Conservation (phyloP, 2,329 filamentous ascomycete species). For the Paraconiothyrium sp. region DNA sequence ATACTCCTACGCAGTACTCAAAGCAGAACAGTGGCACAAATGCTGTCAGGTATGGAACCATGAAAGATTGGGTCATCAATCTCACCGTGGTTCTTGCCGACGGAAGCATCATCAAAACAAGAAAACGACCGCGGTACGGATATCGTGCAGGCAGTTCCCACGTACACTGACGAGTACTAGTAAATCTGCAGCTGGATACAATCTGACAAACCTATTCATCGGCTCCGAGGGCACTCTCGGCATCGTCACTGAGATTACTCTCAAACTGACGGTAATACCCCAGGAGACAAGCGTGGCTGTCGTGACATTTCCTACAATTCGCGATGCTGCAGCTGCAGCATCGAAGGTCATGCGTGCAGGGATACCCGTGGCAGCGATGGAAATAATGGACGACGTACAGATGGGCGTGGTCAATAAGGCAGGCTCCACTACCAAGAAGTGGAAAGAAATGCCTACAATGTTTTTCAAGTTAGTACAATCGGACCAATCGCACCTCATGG, state of each 20-base stretch:
- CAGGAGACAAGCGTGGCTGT: conserved; percentile 81
- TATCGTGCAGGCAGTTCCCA: background rate
- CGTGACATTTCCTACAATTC: conserved; percentile 79
- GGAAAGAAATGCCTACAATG: conserved; percentile 79
- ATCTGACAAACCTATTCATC: conserved; percentile 81
- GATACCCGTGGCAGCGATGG: conserved; percentile 78
- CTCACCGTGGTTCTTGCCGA: conserved; percentile 83
- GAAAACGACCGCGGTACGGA: conserved; percentile 70
- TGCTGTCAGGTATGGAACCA: conserved; percentile 82
- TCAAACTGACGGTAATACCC: conserved; percentile 81
- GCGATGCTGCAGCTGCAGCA: conserved; percentile 77
- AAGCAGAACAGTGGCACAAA: conserved; percentile 72
- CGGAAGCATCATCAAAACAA: conserved; percentile 80
- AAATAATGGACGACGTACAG: conserved; percentile 89
- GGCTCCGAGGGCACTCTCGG: conserved; percentile 85
- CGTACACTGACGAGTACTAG: conserved; percentile 34
- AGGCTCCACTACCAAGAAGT: conserved; percentile 74
- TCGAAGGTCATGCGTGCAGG: conserved; percentile 79
- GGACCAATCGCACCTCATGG: conserved; percentile 10
- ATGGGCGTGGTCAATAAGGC: conserved; percentile 84
- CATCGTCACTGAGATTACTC: conserved; percentile 81
- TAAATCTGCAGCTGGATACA: conserved; percentile 85
- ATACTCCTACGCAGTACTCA: conserved; percentile 42
- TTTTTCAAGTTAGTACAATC: conserved; percentile 74
- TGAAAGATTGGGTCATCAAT: conserved; percentile 90